phyloP scores from a whole-genome alignment of 176 grass and related monocot genomes.

The Carex cristatella region DNA sequence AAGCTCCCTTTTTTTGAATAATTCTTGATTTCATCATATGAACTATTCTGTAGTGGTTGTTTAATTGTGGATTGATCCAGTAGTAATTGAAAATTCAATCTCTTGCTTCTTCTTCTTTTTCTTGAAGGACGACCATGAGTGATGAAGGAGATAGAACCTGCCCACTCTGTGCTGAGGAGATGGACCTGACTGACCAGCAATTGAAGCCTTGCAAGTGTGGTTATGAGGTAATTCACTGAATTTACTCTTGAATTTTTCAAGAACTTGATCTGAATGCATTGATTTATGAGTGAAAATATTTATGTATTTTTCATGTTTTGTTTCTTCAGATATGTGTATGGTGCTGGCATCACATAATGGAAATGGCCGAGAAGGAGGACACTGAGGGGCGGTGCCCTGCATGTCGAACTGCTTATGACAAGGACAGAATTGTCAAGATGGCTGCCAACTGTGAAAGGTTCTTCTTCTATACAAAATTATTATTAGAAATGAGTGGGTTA shows the following conservation, averaged over 20 bases:
- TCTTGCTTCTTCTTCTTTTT: background rate
- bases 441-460: conserved; percentile 75
- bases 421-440: conserved; percentile 93
- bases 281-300: background rate
- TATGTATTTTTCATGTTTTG: background rate
- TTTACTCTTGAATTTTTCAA: background rate
- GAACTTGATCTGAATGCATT: background rate
- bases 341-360: conserved; percentile 99
- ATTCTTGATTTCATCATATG: background rate
- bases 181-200: conserved; percentile 98
- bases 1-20: background rate
- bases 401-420: conserved; percentile 75
- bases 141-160: conserved; percentile 91
- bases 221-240: conserved; percentile 46
- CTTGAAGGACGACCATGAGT: conserved; percentile 72
- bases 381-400: conserved; percentile 88
- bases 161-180: conserved; percentile 95
- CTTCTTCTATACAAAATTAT: background rate
- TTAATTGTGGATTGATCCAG: background rate
- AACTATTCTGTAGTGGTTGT: background rate
- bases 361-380: conserved; percentile 96
- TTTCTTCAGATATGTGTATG: conserved; percentile 80
- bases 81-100: background rate
- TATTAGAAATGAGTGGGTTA: too few relatives aligned
- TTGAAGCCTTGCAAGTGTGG: conserved; percentile 96